Base-by-base conservation (phyloP, 345 rosid genomes). In the Corchorus olitorius region DNA sequence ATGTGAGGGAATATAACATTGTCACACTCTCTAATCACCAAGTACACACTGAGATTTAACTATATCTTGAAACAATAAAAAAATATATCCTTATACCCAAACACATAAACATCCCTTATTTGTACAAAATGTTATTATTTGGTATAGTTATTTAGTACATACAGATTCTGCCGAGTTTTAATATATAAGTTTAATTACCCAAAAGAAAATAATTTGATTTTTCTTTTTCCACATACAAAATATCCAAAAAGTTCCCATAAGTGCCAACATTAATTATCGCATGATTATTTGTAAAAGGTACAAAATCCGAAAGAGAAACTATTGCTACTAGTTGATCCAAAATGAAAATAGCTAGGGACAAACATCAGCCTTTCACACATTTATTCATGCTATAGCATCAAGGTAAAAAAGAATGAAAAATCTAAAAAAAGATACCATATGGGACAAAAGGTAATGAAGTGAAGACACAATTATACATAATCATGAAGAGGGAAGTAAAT, bases 401-500 rank as follows among this genome's bases (percentile, higher is more conserved):
- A 69, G 15, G 50, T 0, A 50, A 69, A 49, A 48, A 48, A 58
- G n/a, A 16, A 15, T 0, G 50, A 16, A 34, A 6, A 34, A 16
- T 15, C 43, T 15, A 2, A 15, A 69, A 69, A 50, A 50, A 33
- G 45, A 69, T 4, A 43, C 1, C 0, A 3, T 4, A 39, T 4
- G 45, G 33, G 33, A 34, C 41, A 50, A 69, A 33, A 69, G 73
- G 59, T 50, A 19, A 64, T 64, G 49, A 39, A 41, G 45, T 6
- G 48, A 45, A 45, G 33, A 33, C 7, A 13, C 10, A 33, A 62
- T 27, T 27, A 27, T 27, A 27, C 1, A 27, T 5, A 43, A 65
- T 65, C 50, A 65, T 65, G 70, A 41, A 65, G 50, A 27, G 13
- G 50, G 70, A 65, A 65, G 55, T 20, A 67, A 67, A 67, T 46